Base-by-base conservation (phyloP, 345 rosid species). In the Gossypioides kirkii region DNA sequence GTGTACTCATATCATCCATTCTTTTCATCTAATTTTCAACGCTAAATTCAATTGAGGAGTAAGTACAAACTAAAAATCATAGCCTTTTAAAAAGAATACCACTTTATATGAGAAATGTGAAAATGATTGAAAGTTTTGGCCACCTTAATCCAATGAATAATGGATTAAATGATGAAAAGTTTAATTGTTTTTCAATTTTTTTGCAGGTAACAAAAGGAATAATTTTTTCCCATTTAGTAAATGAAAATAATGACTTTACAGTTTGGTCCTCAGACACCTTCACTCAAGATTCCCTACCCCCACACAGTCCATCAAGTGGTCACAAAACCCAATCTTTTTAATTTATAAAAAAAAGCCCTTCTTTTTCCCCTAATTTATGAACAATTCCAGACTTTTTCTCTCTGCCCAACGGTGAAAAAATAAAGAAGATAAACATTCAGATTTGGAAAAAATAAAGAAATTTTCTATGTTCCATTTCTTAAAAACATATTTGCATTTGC, bases 381-480 rank as follows among this genome's bases (percentile, higher is more conserved):
- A 32, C 7, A 32, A 32, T 32, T 32, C 38, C 66, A 32, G 10
- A 18, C 5, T 26, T 61, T 4, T 14, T 32, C 38, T 32, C 7
- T 32, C 38, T 32, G 38, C 38, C 38, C 42, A 28, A 61, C 6
- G 43, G 66, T 61, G 20, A 62, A 18, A n/a, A n/a, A n/a, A n/a
- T n/a, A n/a, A n/a, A n/a, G n/a, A n/a, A n/a, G 10, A 47, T 14
- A 14, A 6, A 60, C 74, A 32, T 13, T 26, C 47, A 12, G 1
- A 22, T 54, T 58, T 46, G 5, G 42, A 20, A 13, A 2, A 64
- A 23, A 42, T 18, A 26, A 25, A 70, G 10, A n/a, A 42, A 50
- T 18, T 46, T 38, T 62, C 11, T 79, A 61, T 79, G 55, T 41
- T 71, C 55, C 32, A 59, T 36, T 42, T 61, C 53, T 64, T 53